Evolutionary conservation across 106 monocot species (phyloP).

Genomic region (Agapanthus africanus): DNA sequence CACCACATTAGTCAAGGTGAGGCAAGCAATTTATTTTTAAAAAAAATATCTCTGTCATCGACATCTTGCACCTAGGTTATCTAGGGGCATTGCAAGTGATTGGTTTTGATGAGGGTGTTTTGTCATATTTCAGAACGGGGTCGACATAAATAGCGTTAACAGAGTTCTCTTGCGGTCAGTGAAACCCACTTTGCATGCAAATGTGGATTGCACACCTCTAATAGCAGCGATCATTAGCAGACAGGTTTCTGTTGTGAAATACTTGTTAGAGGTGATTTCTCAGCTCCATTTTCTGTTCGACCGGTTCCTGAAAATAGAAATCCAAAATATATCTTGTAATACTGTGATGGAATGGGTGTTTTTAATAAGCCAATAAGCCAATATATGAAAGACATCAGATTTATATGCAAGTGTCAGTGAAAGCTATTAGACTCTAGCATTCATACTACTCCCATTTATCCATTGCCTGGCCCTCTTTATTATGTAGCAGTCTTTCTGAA

Average conservation of each 20-base stretch:
- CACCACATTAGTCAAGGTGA: constrained; percentile 33
- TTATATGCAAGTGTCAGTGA: background rate
- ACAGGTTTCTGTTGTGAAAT: constrained; percentile 39
- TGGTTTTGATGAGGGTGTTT: background rate
- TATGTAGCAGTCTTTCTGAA: too few relatives aligned
- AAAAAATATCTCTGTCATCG: background rate
- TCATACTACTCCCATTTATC: background rate
- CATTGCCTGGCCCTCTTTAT: background rate
- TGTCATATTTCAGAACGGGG: constrained; percentile 36
- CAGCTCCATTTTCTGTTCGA: background rate
- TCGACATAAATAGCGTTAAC: constrained; percentile 39
- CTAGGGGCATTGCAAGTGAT: background rate
- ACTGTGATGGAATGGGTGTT: background rate
- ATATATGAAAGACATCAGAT: background rate
- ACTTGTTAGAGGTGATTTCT: constrained; percentile 44
- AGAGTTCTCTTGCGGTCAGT: constrained; percentile 46
- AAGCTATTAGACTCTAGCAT: background rate
- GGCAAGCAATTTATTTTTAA: background rate
- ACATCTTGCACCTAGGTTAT: background rate
- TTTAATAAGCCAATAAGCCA: background rate
- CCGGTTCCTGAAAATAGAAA: background rate
- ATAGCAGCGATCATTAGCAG: constrained; percentile 49
- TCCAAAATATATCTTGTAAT: background rate
- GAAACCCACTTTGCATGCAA: constrained; percentile 50
- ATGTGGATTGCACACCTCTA: constrained; percentile 61